These are phyloP conservation scores for Cyberlindnera saturnus DNA, from an alignment of 805 yeast species.

Conservation along the genomic window DNA sequence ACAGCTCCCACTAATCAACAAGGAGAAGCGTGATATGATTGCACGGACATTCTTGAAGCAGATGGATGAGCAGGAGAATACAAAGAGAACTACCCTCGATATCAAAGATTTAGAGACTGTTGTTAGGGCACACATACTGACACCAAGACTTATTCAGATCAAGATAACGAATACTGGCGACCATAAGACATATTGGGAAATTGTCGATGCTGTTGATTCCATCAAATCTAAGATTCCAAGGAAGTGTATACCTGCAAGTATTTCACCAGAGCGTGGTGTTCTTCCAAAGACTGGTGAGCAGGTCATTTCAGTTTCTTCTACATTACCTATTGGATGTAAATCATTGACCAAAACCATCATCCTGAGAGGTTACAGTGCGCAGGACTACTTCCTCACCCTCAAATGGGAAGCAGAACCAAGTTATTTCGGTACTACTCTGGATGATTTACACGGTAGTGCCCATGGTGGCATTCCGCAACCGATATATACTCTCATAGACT, in stretches of 20 bases:
- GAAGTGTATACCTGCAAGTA: slow-evolving; percentile 14
- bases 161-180: slow-evolving; percentile 31
- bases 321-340: slow-evolving; percentile 23
- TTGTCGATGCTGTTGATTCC: slow-evolving; percentile 27
- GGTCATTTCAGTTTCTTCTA: slow-evolving; percentile 17
- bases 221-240: slow-evolving; percentile 15
- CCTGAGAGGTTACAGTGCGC: slow-evolving; percentile 23
- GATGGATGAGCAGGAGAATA: slow-evolving; percentile 35
- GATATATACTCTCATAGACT: slow-evolving; percentile 25
- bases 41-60: slow-evolving; percentile 33
- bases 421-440: slow-evolving; percentile 28
- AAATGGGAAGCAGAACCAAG: slow-evolving; percentile 20
- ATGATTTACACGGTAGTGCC: slow-evolving; percentile 21
- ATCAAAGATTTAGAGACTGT: slow-evolving; percentile 31
- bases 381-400: slow-evolving; percentile 28
- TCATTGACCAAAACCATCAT: slow-evolving; percentile 21
- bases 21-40: slow-evolving; percentile 27
- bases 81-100: slow-evolving; percentile 33
- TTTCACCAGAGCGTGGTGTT: slow-evolving; percentile 25
- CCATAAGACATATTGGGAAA: slow-evolving; percentile 32
- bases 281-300: slow-evolving; percentile 24
- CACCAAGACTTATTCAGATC: slow-evolving; percentile 20
- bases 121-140: slow-evolving; percentile 20
- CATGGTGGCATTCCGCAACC: slow-evolving; percentile 28
- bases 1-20: slow-evolving; percentile 31